Conservation (phyloP, 2,329 filamentous ascomycete species). For the Botrytis fabae region DNA sequence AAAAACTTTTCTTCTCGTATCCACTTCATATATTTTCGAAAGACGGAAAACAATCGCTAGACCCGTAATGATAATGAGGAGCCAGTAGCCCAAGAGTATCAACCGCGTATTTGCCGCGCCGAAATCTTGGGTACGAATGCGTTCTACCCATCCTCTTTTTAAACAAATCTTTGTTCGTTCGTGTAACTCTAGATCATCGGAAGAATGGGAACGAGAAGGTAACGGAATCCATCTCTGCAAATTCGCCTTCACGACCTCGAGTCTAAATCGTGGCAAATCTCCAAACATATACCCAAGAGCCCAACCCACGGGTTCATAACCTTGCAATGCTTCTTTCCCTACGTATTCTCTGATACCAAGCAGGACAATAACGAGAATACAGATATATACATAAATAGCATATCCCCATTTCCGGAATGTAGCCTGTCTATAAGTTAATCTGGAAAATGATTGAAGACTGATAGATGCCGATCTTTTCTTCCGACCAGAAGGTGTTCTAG, state of each 20-base stretch:
- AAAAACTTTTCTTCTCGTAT: constrained; percentile 94
- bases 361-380: constrained; percentile 66
- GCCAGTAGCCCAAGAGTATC: constrained; percentile 71
- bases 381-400: constrained; percentile 72
- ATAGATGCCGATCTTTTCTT: constrained; percentile 65
- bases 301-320: constrained; percentile 87
- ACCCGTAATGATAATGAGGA: constrained; percentile 66
- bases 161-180: constrained; percentile 45
- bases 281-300: constrained; percentile 87
- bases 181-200: constrained; percentile 25
- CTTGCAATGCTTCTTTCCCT: constrained; percentile 62
- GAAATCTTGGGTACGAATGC: constrained; percentile 62
- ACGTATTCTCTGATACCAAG: constrained; percentile 72
- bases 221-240: constrained; percentile 76
- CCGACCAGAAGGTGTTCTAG: constrained; percentile 60
- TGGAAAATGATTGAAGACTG: constrained; percentile 71
- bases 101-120: constrained; percentile 83
- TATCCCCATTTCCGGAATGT: constrained; percentile 78
- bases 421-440: constrained; percentile 78
- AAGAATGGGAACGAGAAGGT: constrained; percentile 47
- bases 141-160: constrained; percentile 60
- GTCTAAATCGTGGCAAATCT: constrained; percentile 69
- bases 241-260: constrained; percentile 66
- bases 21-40: constrained; percentile 79
- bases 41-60: constrained; percentile 74